Evolutionary conservation across 306 rosid genomes (phyloP).

Genomic region (Neltuma alba): DNA sequence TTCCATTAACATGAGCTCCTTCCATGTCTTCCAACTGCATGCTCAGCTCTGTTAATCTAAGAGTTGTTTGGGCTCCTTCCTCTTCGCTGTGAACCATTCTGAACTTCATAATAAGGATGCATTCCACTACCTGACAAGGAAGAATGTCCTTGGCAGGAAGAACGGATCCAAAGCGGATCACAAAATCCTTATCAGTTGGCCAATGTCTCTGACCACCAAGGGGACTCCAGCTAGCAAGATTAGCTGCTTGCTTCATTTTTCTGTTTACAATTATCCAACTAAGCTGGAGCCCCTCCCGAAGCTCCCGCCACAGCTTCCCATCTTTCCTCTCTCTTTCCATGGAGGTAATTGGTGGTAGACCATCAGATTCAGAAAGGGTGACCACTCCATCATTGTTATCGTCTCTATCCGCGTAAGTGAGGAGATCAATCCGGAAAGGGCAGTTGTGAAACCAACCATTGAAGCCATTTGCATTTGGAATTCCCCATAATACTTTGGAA

Average conservation of each 20-base stretch:
- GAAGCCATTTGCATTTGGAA: constrained; percentile 71
- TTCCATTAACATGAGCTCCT: constrained; percentile 76
- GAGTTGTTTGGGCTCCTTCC: constrained; percentile 60
- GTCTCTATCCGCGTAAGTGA: constrained; percentile 62
- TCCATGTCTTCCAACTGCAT: constrained; percentile 95
- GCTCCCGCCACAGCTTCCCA: constrained; percentile 85
- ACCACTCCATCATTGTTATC: constrained; percentile 59
- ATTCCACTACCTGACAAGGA: constrained; percentile 77
- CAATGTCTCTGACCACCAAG: constrained; percentile 90
- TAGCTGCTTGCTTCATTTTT: constrained; percentile 81
- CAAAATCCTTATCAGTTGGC: constrained; percentile 89
- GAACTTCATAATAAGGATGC: constrained; percentile 86
- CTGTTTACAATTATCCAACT: constrained; percentile 85
- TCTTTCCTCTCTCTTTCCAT: constrained; percentile 85
- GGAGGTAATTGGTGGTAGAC: constrained; percentile 71
- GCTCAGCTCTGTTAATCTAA: constrained; percentile 76
- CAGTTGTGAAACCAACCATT: constrained; percentile 86
- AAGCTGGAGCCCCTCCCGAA: constrained; percentile 74
- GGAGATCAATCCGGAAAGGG: constrained; percentile 87
- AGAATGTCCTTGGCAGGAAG: constrained; percentile 81
- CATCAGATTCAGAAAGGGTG: constrained; percentile 73
- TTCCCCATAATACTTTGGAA: constrained; percentile 89
- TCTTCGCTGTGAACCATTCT: constrained; percentile 63
- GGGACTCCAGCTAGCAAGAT: constrained; percentile 93
- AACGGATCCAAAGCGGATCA: constrained; percentile 80